phyloP scores from a whole-genome alignment of 2,329 filamentous ascomycete species.

The Penicillium vulpinum region DNA sequence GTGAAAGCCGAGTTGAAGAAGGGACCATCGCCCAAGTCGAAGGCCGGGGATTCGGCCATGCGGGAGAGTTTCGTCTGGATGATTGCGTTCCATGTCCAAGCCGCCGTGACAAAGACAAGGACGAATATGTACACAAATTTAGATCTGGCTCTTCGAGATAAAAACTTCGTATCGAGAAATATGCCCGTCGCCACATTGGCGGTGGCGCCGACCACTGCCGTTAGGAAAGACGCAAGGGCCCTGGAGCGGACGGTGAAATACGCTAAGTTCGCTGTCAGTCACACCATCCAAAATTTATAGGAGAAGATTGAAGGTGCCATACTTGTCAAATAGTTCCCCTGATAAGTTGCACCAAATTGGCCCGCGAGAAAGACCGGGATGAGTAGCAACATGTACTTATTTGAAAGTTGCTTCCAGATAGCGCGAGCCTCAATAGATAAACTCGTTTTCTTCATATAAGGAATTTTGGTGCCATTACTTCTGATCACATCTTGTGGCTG shows the following conservation, averaged over 20 bases:
- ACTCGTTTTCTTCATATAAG: conserved; percentile 21
- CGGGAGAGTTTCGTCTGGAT: conserved; percentile 51
- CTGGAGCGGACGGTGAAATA: conserved; percentile 55
- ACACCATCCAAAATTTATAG: background rate
- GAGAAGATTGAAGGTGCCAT: background rate
- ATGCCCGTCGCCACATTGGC: conserved; percentile 30
- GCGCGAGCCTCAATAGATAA: conserved; percentile 41
- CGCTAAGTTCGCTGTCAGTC: conserved; percentile 14
- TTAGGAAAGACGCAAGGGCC: conserved; percentile 47
- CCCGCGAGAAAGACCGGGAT: conserved; percentile 53
- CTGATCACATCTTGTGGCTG: conserved; percentile 50
- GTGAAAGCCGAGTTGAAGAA: conserved; percentile 43
- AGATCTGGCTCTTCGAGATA: conserved; percentile 47
- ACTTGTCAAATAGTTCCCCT: conserved; percentile 54
- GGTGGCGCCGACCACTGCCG: conserved; percentile 49
- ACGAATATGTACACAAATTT: conserved; percentile 48
- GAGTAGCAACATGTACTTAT: conserved; percentile 50
- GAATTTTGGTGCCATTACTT: conserved; percentile 38
- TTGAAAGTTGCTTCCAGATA: conserved; percentile 42
- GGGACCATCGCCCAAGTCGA: conserved; percentile 31
- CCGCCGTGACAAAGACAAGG: conserved; percentile 43
- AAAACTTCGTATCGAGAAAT: conserved; percentile 40
- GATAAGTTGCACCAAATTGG: conserved; percentile 54
- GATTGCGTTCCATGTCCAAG: conserved; percentile 52
- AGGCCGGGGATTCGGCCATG: conserved; percentile 48